Conservation (phyloP, 441 rosid species). For the Croton laevigatus region DNA sequence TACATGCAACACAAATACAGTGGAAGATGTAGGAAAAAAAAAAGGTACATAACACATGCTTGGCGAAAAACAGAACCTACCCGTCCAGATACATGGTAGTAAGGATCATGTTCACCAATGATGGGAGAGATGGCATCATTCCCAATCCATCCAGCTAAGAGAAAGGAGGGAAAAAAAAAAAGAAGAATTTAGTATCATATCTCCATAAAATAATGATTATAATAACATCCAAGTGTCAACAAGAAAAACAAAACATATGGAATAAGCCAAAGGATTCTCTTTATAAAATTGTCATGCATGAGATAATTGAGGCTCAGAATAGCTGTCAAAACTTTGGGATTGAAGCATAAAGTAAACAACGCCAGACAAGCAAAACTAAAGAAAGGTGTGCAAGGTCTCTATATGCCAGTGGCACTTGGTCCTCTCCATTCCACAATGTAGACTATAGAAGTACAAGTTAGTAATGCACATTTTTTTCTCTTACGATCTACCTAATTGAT, state of each 20-base stretch:
- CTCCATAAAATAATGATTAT: conserved; percentile 6
- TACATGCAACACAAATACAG: neutral
- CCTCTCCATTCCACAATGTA: conserved; percentile 1
- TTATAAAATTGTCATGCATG: conserved; percentile 2
- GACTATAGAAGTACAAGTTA: neutral
- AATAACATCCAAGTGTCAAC: conserved; percentile 8
- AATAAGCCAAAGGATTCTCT: neutral
- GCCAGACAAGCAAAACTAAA: conserved; percentile 4
- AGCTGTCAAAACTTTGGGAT: neutral
- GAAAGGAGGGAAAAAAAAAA: conserved; percentile 11
- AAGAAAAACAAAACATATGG: neutral
- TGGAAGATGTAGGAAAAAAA: neutral
- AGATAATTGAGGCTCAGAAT: neutral
- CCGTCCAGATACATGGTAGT: conserved; percentile 67
- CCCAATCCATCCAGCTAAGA: conserved; percentile 80
- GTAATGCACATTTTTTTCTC: neutral
- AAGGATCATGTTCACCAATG: conserved; percentile 75
- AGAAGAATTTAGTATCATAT: conserved; percentile 18
- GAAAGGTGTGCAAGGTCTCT: neutral
- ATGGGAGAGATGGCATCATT: conserved; percentile 77
- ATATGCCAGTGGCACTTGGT: neutral
- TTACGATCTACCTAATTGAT: too few species aligned
- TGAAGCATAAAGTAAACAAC: neutral
- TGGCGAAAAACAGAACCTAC: conserved; percentile 39
- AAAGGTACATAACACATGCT: neutral